Conservation (phyloP, 495 filamentous ascomycete genomes). For the Xylaria palmicola region DNA sequence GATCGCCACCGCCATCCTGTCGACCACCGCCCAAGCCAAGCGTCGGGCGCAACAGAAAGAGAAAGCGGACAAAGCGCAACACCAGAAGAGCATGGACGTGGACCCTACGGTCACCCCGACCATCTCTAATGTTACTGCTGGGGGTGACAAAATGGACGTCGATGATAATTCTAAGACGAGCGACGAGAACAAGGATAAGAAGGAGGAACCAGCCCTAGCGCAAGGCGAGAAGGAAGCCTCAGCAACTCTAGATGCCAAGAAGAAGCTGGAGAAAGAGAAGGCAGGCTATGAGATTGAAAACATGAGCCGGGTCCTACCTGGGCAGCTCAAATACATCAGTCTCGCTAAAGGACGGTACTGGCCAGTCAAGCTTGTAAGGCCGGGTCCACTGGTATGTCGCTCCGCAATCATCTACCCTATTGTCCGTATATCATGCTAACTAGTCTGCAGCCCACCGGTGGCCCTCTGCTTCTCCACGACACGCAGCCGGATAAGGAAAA, state of each 20-base stretch:
- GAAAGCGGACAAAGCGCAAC: constrained; percentile 52
- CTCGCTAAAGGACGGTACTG: constrained; percentile 85
- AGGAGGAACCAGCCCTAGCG: constrained; percentile 45
- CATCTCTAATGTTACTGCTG: constrained; percentile 49
- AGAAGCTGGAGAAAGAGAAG: constrained; percentile 94
- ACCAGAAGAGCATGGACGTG: constrained; percentile 84
- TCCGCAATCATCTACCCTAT: background rate
- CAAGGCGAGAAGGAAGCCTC: constrained; percentile 58
- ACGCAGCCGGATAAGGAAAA: constrained; percentile 76
- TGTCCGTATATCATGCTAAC: constrained; percentile 43
- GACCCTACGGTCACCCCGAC: constrained; percentile 81
- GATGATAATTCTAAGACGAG: constrained; percentile 66
- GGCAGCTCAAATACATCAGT: constrained; percentile 91
- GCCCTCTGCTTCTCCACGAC: constrained; percentile 87
- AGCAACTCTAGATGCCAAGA: constrained; percentile 56
- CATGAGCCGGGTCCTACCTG: constrained; percentile 91
- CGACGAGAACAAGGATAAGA: constrained; percentile 61
- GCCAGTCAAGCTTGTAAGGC: constrained; percentile 88
- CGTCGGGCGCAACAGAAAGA: constrained; percentile 80
- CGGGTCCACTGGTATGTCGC: constrained; percentile 16
- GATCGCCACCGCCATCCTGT: constrained; percentile 93
- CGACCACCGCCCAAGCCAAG: constrained; percentile 95
- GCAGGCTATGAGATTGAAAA: constrained; percentile 94
- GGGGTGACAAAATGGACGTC: constrained; percentile 86
- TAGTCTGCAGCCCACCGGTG: constrained; percentile 75